Conservation (phyloP, 495 filamentous ascomycete species). For the Hyaloscypha bicolor region DNA sequence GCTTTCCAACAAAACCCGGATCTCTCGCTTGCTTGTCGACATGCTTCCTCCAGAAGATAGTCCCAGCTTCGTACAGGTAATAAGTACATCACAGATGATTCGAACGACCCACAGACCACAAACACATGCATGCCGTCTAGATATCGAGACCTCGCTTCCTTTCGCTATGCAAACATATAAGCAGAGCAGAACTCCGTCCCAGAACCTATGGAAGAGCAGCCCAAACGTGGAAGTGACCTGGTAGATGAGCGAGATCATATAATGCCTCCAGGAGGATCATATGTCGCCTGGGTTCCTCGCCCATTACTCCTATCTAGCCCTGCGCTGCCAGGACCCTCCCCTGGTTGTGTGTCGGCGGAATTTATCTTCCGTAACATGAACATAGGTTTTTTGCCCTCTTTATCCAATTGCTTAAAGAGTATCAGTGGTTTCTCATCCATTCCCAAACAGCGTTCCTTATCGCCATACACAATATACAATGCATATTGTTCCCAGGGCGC, state of each 20-base stretch:
- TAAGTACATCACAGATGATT: conserved; percentile 3
- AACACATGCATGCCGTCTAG: conserved; percentile 11
- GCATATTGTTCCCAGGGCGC: conserved; percentile 97
- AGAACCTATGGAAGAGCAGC: conserved; percentile 2
- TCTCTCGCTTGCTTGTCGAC: not conserved
- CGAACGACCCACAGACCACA: not conserved
- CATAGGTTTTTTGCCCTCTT: conserved; percentile 97
- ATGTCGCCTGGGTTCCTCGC: conserved; percentile 24
- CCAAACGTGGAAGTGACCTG: not conserved
- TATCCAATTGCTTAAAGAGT: conserved; percentile 94
- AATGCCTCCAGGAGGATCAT: conserved; percentile 57
- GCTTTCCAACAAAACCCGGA: not conserved
- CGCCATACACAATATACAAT: conserved; percentile 95
- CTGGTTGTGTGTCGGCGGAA: conserved; percentile 36
- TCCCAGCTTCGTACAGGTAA: conserved; percentile 5
- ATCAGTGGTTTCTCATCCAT: conserved; percentile 92
- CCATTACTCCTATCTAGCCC: conserved; percentile 39
- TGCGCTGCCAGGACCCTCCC: conserved; percentile 49
- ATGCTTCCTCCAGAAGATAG: not conserved
- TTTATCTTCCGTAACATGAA: conserved; percentile 88
- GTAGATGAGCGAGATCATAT: conserved; percentile 41
- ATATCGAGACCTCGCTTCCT: conserved; percentile 16
- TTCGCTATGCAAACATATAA: conserved; percentile 27
- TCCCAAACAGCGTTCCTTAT: conserved; percentile 92
- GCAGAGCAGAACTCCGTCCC: conserved; percentile 20